A percentile compares a stretch with the other conserved stretches of the same genome.
These are phyloP conservation scores for Globisporangium paroecandrum DNA, from an alignment of 352 stramenopile genomes.

Conservation along the genomic window DNA sequence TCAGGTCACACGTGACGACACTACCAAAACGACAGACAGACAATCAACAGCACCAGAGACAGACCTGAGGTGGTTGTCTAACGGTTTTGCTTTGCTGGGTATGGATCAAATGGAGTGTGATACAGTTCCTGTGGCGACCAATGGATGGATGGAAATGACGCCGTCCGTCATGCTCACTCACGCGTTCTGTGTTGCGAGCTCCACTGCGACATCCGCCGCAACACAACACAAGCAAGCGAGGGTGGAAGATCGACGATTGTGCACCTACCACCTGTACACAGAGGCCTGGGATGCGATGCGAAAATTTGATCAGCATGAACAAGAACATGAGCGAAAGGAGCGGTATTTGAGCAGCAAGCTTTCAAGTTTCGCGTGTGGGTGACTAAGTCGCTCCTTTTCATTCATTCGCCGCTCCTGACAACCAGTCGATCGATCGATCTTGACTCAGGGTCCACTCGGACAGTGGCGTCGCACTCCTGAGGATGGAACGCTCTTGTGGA, in stretches of 20 bases:
- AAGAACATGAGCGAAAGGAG: neutral
- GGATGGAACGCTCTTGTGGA: neutral
- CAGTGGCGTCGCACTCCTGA: neutral
- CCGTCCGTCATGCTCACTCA: neutral
- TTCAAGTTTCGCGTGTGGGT: neutral
- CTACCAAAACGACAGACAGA: neutral
- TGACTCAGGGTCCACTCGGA: neutral
- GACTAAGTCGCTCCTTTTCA: neutral
- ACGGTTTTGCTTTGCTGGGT: neutral
- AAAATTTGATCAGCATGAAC: neutral
- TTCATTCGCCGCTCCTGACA: neutral
- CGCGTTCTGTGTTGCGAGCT: neutral
- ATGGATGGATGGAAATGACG: neutral
- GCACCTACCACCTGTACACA: neutral
- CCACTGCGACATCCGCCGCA: neutral
- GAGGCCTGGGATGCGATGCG: neutral
- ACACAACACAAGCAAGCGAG: neutral
- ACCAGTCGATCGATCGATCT: neutral
- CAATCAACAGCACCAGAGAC: neutral
- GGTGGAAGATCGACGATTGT: neutral
- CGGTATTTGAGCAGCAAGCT: neutral
- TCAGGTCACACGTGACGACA: neutral
- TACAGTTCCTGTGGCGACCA: neutral
- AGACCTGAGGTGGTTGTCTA: neutral
- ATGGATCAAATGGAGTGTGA: neutral